Evolutionary conservation across 257 asterid species (phyloP).

Genomic region (Solanum piurae): DNA sequence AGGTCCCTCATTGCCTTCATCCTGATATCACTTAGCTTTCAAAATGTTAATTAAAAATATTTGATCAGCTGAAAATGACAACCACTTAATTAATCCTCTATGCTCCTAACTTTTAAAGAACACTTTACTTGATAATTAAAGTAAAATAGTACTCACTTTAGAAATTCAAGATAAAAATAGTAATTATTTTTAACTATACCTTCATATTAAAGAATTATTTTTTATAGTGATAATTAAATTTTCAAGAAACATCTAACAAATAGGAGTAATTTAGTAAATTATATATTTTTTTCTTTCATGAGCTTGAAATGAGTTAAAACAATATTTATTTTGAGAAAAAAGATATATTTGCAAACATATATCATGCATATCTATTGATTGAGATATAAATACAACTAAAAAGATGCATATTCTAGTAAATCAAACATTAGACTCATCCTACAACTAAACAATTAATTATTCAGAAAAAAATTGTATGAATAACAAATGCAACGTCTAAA

Average conservation of each 20-base stretch:
- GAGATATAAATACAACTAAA: background rate
- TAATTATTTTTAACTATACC: too few relatives aligned
- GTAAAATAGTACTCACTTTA: background rate
- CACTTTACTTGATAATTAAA: background rate
- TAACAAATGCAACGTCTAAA: background rate
- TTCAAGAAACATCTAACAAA: too few relatives aligned
- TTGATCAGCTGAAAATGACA: background rate
- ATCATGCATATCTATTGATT: background rate
- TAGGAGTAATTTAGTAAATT: background rate
- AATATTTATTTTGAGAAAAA: too few relatives aligned
- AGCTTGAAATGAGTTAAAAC: background rate
- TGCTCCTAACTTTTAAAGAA: background rate
- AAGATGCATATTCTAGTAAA: background rate
- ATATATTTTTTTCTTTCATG: too few relatives aligned
- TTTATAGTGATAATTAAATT: too few relatives aligned
- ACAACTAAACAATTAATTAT: background rate
- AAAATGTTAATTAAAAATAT: background rate
- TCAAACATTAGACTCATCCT: too few relatives aligned
- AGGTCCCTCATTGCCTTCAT: background rate
- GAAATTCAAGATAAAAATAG: too few relatives aligned
- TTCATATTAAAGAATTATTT: too few relatives aligned
- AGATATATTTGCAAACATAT: too few relatives aligned
- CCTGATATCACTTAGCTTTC: background rate
- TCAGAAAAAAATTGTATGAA: background rate
- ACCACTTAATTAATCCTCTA: background rate